phyloP scores from a whole-genome alignment of 2,329 filamentous ascomycete genomes.

The Eutypella sp. region DNA sequence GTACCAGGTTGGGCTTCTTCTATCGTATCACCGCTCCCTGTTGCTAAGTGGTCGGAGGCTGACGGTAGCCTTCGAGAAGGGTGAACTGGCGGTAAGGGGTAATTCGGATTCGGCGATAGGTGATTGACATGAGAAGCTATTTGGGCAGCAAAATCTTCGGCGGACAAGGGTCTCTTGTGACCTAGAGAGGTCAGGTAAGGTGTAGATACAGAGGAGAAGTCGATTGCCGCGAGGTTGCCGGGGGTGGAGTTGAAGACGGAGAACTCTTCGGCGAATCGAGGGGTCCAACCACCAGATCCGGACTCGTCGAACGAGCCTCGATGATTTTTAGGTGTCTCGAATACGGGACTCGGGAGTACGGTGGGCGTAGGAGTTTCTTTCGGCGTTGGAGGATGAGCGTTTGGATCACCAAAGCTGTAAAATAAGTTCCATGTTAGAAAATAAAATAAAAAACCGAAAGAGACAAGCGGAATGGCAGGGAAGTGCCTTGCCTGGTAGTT shows the following conservation, averaged over 20 bases:
- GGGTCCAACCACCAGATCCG: slow-evolving; percentile 49
- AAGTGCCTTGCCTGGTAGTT: slow-evolving; percentile 44
- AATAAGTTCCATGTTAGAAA: slow-evolving; percentile 10
- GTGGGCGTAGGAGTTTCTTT: slow-evolving; percentile 52
- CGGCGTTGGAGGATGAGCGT: slow-evolving; percentile 55
- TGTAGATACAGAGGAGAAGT: slow-evolving; percentile 36
- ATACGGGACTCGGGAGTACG: slow-evolving; percentile 49
- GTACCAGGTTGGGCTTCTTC: slow-evolving; percentile 24
- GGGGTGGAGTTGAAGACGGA: slow-evolving; percentile 62
- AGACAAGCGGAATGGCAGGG: slow-evolving; percentile 11
- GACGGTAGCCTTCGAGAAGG: slow-evolving; percentile 53
- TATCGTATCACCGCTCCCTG: slow-evolving; percentile 23
- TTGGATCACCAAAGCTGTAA: slow-evolving; percentile 58
- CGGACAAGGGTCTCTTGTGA: slow-evolving; percentile 49
- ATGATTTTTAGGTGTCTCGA: slow-evolving; percentile 51
- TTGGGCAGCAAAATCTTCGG: slow-evolving; percentile 43
- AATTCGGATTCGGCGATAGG: slow-evolving; percentile 47
- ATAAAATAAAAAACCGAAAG: too few species aligned
- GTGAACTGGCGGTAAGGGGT: slow-evolving; percentile 55
- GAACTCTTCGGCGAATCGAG: slow-evolving; percentile 60
- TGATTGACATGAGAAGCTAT: slow-evolving; percentile 60
- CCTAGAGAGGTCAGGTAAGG: slow-evolving; percentile 29
- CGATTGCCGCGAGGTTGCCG: slow-evolving; percentile 48
- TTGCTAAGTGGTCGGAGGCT: slow-evolving; percentile 44
- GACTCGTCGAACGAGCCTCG: slow-evolving; percentile 44